Percentiles rank a stretch among this genome's conserved stretches.
phyloP scores from a whole-genome alignment of 2,329 filamentous ascomycete genomes.

The Monosporascus sp. region DNA sequence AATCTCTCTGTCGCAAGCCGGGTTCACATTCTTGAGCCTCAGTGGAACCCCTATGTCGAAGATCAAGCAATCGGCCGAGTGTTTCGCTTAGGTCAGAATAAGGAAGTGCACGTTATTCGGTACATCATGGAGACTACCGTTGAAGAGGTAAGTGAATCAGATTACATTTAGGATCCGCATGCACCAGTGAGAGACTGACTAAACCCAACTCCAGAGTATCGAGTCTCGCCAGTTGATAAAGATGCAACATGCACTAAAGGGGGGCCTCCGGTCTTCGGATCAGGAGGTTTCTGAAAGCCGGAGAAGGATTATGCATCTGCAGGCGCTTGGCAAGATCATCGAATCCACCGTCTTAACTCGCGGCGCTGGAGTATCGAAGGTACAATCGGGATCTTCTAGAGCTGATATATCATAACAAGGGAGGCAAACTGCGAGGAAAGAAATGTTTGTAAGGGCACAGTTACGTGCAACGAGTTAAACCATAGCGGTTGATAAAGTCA shows the following conservation, averaged over 20 bases:
- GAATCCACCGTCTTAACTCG: neutral
- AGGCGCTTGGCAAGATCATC: neutral
- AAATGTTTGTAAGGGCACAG: too few species aligned
- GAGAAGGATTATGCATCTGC: neutral
- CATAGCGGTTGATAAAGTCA: too few species aligned
- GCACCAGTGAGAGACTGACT: neutral
- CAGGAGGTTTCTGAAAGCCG: slow-evolving; percentile 1
- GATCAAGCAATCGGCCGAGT: slow-evolving; percentile 24
- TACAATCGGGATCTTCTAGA: neutral
- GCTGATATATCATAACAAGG: neutral
- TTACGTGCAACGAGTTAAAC: too few species aligned
- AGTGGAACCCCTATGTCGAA: slow-evolving; percentile 28
- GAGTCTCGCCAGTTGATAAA: slow-evolving; percentile 8
- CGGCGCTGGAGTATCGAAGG: neutral
- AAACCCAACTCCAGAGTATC: slow-evolving; percentile 3
- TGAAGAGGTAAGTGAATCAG: slow-evolving; percentile 19
- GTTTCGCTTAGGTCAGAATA: slow-evolving; percentile 20
- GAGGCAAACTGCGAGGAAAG: too few species aligned
- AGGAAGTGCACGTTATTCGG: slow-evolving; percentile 18
- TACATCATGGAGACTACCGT: slow-evolving; percentile 24
- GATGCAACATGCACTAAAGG: slow-evolving; percentile 5
- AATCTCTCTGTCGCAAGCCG: slow-evolving; percentile 24
- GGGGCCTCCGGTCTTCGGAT: slow-evolving; percentile 5
- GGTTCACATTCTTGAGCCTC: slow-evolving; percentile 26
- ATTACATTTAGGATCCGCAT: neutral